Evolutionary conservation across 495 filamentous ascomycete genomes (phyloP).

Genomic region (Clavariopsis aquatica): DNA sequence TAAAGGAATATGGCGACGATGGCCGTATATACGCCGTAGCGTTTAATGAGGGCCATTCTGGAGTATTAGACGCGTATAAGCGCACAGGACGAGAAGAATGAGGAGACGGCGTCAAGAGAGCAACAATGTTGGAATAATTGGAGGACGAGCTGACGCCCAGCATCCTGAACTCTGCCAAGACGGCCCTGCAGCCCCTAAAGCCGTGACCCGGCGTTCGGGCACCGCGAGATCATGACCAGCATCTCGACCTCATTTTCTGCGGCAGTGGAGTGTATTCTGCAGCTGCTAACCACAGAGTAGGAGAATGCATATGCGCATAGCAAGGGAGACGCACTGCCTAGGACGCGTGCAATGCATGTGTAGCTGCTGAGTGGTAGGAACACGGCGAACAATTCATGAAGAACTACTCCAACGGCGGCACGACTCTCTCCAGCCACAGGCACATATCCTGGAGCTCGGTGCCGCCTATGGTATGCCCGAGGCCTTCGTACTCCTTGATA

Average conservation of each 20-base stretch:
- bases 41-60: slow-evolving; percentile 33
- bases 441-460: slow-evolving; percentile 41
- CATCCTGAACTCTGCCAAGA: slow-evolving; percentile 2
- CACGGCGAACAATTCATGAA: background rate
- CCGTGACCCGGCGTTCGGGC: background rate
- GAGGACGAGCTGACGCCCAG: background rate
- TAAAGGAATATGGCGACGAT: slow-evolving; percentile 29
- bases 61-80: background rate
- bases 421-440: slow-evolving; percentile 39
- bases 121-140: background rate
- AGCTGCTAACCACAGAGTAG: background rate
- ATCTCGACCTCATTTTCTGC: background rate
- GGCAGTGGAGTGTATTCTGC: background rate
- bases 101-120: background rate
- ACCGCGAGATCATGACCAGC: background rate
- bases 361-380: background rate
- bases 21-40: slow-evolving; percentile 28
- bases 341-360: background rate
- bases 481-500: slow-evolving; percentile 43
- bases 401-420: slow-evolving; percentile 38
- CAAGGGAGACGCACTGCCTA: background rate
- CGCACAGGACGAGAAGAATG: slow-evolving; percentile 1
- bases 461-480: slow-evolving; percentile 39
- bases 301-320: background rate
- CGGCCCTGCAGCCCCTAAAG: background rate